phyloP scores from a whole-genome alignment of 306 rosid genomes.

The Vicia sativa region DNA sequence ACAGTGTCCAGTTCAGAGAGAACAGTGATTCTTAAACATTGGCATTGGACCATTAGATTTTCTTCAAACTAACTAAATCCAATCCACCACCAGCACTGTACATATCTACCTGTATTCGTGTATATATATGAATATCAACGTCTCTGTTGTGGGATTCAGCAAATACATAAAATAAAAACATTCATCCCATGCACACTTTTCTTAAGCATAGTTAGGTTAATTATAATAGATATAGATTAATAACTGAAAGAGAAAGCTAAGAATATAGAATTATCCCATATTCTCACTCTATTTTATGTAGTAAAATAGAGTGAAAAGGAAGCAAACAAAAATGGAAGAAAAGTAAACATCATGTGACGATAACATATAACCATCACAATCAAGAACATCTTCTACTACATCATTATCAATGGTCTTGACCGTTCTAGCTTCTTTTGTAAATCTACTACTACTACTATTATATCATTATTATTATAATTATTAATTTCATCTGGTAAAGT shows the following conservation, averaged over 20 bases:
- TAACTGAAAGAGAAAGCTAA: slow-evolving; percentile 52
- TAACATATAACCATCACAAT: slow-evolving; percentile 48
- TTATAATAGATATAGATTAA: too few species aligned
- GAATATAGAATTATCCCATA: slow-evolving; percentile 63
- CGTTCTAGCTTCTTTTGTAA: slow-evolving; percentile 31
- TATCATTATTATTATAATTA: neutral
- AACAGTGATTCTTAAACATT: slow-evolving; percentile 53
- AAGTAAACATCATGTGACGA: slow-evolving; percentile 35
- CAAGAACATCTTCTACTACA: slow-evolving; percentile 48
- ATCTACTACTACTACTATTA: neutral
- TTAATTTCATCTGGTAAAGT: slow-evolving; percentile 70
- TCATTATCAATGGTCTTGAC: slow-evolving; percentile 47
- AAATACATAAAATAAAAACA: neutral
- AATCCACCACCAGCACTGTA: slow-evolving; percentile 10
- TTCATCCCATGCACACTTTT: neutral
- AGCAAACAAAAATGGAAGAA: slow-evolving; percentile 37
- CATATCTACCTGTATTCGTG: neutral
- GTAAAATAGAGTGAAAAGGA: slow-evolving; percentile 51
- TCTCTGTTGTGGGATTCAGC: slow-evolving; percentile 5
- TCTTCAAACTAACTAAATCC: slow-evolving; percentile 44
- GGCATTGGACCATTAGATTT: slow-evolving; percentile 49
- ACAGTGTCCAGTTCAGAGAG: slow-evolving; percentile 59
- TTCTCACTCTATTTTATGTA: slow-evolving; percentile 55
- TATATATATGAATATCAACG: neutral
- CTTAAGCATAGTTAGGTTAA: neutral